Conservation (phyloP, 768 basidiomycete species). For the Austroboletus eburneus region DNA sequence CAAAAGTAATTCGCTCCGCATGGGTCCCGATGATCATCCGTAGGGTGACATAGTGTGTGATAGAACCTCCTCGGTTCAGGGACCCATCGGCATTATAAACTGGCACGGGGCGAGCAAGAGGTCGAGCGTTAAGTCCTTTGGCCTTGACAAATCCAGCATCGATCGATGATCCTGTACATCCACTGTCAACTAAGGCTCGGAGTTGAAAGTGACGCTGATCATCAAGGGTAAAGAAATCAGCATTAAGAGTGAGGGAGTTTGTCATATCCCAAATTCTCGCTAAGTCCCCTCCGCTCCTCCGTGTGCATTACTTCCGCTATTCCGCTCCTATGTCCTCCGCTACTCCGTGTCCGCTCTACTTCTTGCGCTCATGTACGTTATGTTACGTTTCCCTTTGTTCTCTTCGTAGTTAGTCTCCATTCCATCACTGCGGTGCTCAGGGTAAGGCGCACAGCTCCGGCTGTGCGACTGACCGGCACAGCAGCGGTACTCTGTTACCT, state of each 20-base stretch:
- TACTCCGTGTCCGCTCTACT: no score
- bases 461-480: no score
- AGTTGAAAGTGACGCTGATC: not conserved
- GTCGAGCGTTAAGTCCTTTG: not conserved
- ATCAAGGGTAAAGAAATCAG: not conserved
- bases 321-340: no score
- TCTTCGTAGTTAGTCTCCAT: no score
- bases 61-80: conserved; percentile 9
- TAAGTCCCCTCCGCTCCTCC: no score
- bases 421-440: no score
- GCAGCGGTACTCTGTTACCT: no score
- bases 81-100: conserved; percentile 5
- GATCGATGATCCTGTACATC: conserved; percentile 22
- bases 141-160: conserved; percentile 7
- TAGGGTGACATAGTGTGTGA: conserved; percentile 6
- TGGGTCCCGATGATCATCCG: not conserved
- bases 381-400: no score
- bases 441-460: no score
- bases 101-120: conserved; percentile 8
- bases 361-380: no score
- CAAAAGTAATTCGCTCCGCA: not conserved
- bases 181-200: conserved; percentile 15
- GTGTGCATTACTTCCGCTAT: no score
- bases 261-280: no score
- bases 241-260: not conserved